Base-by-base conservation (phyloP, 2,329 filamentous ascomycete species). In the Trichoderma guizhouense region DNA sequence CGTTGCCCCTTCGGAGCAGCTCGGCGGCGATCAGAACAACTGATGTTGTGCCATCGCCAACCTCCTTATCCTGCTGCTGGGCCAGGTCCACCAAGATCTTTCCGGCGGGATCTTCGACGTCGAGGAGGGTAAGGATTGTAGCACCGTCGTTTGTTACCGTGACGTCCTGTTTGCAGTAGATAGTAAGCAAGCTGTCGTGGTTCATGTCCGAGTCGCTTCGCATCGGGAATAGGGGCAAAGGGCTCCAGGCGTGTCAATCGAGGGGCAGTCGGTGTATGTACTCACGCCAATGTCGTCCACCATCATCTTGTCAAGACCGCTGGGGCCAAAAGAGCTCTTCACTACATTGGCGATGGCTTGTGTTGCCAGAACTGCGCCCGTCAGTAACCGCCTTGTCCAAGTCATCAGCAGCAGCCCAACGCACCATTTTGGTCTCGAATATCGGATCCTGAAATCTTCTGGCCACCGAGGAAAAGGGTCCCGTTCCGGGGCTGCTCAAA, bases 271-370 rank as follows among this genome's bases (percentile, higher is more conserved):
- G 39, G 32, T 39, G 66, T 61, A 62, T 71, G 67, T 64, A 74
- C 91, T 78, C 89, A 94, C 92, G 80, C 96, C 96, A 82, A 99
- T 98, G 82, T 99, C 96, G 85, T 99, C 96, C 78, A 99, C 96
- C 96, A 99, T 98, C 96, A 99, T 99, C 89, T 99, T 99, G 83
- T 99, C 96, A 76, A 99, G 89, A 63, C 96, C 96, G 74, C 94
- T 97, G 66, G 96, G 96, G 71, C 96, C 96, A 81, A 99, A 99
- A 18, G 96, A 99, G 83, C 93, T 97, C 87, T 97, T 98, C 83
- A 99, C 94, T 73, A 99, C 95, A 90, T 98, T 99, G 79, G 96
- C 92, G 79, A 99, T 98, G 72, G 95, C 94, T 82, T 98, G 94
- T 60, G 96, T 98, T 76, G 96, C 96, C 77, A 94, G 90, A 63